phyloP scores from a whole-genome alignment of 1,284 basidiomycete genomes.

The Irpex sp. region DNA sequence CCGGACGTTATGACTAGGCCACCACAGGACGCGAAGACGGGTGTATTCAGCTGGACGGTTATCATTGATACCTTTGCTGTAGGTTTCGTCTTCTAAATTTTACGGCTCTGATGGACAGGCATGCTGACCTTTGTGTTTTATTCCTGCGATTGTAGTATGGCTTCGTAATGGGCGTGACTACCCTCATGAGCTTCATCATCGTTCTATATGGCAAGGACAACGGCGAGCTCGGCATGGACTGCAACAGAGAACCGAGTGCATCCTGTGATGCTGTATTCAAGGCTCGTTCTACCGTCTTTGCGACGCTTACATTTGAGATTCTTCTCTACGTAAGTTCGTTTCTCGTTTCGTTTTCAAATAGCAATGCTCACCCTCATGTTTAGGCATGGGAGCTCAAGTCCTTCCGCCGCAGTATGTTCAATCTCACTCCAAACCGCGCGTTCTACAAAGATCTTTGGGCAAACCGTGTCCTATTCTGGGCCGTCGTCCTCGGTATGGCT shows the following conservation, averaged over 20 bases:
- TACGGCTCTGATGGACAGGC: too few species aligned
- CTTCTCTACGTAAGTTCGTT: conserved; percentile 31
- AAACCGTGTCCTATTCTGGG: conserved; percentile 54
- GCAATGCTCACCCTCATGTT: not conserved
- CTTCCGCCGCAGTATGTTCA: conserved; percentile 27
- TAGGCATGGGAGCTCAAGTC: conserved; percentile 39
- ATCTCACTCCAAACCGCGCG: conserved; percentile 28
- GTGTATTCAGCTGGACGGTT: conserved; percentile 48
- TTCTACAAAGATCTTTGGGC: conserved; percentile 36
- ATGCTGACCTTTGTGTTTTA: not conserved
- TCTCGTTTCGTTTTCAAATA: too few species aligned
- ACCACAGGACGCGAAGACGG: conserved; percentile 45
- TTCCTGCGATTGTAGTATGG: conserved; percentile 39
- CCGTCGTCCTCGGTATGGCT: conserved; percentile 42
- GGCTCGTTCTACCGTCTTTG: conserved; percentile 51
- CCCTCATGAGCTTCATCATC: conserved; percentile 49
- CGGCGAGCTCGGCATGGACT: conserved; percentile 44
- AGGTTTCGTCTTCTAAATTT: not conserved
- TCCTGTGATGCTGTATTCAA: conserved; percentile 45
- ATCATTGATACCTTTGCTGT: conserved; percentile 50
- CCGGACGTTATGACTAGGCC: conserved; percentile 55
- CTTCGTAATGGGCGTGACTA: conserved; percentile 55
- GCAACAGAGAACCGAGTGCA: conserved; percentile 40
- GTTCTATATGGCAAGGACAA: conserved; percentile 50
- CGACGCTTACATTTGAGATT: conserved; percentile 48